phyloP scores from a whole-genome alignment of 176 grass and related monocot genomes.

The maize (Zea mays) region DNA sequence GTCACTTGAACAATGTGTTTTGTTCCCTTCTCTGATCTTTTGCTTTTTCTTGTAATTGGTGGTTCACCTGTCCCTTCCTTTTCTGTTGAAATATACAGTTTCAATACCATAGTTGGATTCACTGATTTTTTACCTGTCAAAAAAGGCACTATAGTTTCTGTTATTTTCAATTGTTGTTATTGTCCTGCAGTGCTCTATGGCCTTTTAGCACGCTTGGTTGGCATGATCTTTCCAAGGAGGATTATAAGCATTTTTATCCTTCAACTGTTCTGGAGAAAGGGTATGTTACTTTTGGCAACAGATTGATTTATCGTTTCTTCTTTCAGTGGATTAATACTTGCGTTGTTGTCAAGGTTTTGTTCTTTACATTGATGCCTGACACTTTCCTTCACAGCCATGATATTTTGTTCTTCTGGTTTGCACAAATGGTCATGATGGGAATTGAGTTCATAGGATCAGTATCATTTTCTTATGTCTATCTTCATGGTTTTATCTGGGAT shows the following conservation, averaged over 20 bases:
- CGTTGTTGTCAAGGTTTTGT: constrained; percentile 10
- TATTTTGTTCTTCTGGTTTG: constrained; percentile 99
- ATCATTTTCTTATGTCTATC: constrained; percentile 87
- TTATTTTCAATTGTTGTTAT: constrained; percentile 34
- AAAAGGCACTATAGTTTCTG: constrained; percentile 12
- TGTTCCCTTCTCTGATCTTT: too few relatives aligned
- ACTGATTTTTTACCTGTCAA: neutral
- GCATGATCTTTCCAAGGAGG: constrained; percentile 75
- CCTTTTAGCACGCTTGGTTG: constrained; percentile 99
- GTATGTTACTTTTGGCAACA: constrained; percentile 51
- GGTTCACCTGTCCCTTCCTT: neutral
- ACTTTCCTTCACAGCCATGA: constrained; percentile 73
- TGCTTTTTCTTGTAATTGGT: neutral
- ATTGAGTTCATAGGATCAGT: constrained; percentile 86
- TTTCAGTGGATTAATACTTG: constrained; percentile 9
- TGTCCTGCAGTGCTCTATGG: constrained; percentile 81
- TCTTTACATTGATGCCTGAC: neutral
- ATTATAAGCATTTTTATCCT: constrained; percentile 93
- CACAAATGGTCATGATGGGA: constrained; percentile 99
- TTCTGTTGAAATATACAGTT: neutral
- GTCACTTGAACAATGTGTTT: too few relatives aligned
- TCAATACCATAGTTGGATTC: neutral
- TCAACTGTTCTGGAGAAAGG: constrained; percentile 89
- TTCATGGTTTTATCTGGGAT: too few relatives aligned
- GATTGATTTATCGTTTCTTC: constrained; percentile 26